Conservation (phyloP, 345 rosid genomes). For the Garcia nutans region DNA sequence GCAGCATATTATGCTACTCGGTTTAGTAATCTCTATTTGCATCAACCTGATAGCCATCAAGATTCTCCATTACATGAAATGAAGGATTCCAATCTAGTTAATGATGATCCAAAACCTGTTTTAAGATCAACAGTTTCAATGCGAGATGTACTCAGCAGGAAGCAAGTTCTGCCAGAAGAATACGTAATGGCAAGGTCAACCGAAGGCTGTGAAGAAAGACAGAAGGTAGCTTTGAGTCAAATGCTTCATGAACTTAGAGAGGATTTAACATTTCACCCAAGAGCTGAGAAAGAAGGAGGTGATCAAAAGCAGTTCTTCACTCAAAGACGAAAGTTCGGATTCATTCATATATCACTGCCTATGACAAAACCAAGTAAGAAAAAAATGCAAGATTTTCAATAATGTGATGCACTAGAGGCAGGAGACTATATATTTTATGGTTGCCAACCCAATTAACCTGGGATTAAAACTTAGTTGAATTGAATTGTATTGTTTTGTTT, state of each 20-base stretch:
- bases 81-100: slow-evolving; percentile 27
- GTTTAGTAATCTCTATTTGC: slow-evolving; percentile 31
- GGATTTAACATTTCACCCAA: slow-evolving; percentile 48
- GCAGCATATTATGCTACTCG: slow-evolving; percentile 29
- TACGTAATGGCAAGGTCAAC: slow-evolving; percentile 35
- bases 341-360: slow-evolving; percentile 82
- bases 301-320: slow-evolving; percentile 51
- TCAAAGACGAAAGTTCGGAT: slow-evolving; percentile 80
- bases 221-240: slow-evolving; percentile 75
- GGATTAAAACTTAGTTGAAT: too few relatives aligned
- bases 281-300: slow-evolving; percentile 40
- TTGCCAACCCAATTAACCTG: not conserved
- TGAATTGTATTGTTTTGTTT: not conserved
- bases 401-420: slow-evolving; percentile 19
- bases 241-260: slow-evolving; percentile 82
- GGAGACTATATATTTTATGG: not conserved
- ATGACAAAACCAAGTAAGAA: slow-evolving; percentile 70
- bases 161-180: slow-evolving; percentile 58
- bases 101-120: slow-evolving; percentile 48
- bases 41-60: slow-evolving; percentile 37
- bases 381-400: slow-evolving; percentile 41
- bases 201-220: slow-evolving; percentile 46
- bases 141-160: slow-evolving; percentile 85
- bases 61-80: slow-evolving; percentile 42
- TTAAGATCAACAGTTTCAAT: slow-evolving; percentile 74